phyloP scores from a whole-genome alignment of 2,329 filamentous ascomycete genomes.

The Monosporascus sp. region DNA sequence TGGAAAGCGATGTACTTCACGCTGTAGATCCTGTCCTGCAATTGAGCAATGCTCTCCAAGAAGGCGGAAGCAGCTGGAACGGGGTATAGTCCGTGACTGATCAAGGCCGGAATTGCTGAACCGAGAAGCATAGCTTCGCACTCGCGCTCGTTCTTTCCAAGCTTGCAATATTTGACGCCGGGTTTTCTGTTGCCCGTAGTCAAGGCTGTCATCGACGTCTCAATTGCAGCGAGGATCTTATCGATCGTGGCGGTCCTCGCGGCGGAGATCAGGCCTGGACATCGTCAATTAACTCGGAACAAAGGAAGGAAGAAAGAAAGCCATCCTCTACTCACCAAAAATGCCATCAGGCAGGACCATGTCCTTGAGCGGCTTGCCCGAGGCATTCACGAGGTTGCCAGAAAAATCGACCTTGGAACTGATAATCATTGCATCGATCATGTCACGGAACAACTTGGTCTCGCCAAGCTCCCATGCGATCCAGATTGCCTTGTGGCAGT shows the following conservation, averaged over 20 bases:
- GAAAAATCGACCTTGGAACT: constrained; percentile 11
- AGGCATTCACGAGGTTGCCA: constrained; percentile 16
- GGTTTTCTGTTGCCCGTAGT: constrained; percentile 1
- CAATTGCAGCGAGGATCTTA: constrained; percentile 11
- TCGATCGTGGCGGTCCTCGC: constrained; percentile 10
- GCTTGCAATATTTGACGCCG: constrained; percentile 13
- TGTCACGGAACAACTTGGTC: constrained; percentile 14
- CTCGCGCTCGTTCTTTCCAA: constrained; percentile 8
- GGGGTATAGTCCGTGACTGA: constrained; percentile 13
- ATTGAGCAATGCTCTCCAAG: constrained; percentile 11
- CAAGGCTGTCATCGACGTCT: constrained; percentile 8
- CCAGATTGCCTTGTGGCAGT: constrained; percentile 16
- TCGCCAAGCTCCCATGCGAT: constrained; percentile 22
- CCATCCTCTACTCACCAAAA: constrained; percentile 11
- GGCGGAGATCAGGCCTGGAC: constrained; percentile 9
- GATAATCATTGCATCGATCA: constrained; percentile 17
- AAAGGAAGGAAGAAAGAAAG: background rate
- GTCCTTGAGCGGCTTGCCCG: constrained; percentile 12
- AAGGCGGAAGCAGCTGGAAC: constrained; percentile 13
- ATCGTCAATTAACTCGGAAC: background rate
- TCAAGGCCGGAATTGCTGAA: constrained; percentile 11
- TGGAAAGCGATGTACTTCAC: constrained; percentile 14
- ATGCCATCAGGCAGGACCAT: constrained; percentile 17
- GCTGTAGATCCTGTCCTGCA: constrained; percentile 11
- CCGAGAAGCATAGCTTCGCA: constrained; percentile 24